These are phyloP conservation scores for Tieghemostelium lacteum DNA, from an alignment of 78 protist genomes.

Conservation along the genomic window DNA sequence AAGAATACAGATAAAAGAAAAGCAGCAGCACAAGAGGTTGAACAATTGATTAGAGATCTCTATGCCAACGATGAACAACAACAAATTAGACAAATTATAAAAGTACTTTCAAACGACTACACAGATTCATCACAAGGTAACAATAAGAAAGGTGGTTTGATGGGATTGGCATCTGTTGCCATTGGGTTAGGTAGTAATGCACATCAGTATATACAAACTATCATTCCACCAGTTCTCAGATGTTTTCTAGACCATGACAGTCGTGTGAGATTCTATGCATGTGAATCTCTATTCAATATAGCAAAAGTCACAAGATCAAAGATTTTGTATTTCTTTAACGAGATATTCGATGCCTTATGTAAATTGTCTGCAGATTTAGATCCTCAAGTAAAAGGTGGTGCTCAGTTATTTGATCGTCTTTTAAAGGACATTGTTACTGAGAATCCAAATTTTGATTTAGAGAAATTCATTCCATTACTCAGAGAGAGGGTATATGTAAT, in stretches of 20 bases:
- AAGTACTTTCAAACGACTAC: slow-evolving; percentile 36
- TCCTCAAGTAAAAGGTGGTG: slow-evolving; percentile 90
- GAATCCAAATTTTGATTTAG: slow-evolving; percentile 72
- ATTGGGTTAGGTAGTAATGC: slow-evolving; percentile 88
- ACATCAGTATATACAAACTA: slow-evolving; percentile 51
- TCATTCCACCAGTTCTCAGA: slow-evolving; percentile 90
- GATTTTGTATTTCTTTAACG: slow-evolving; percentile 88
- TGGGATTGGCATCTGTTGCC: slow-evolving; percentile 95
- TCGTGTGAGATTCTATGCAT: slow-evolving; percentile 96
- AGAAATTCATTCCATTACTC: slow-evolving; percentile 78
- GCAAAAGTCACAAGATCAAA: slow-evolving; percentile 90
- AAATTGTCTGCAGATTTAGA: slow-evolving; percentile 95
- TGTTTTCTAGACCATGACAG: slow-evolving; percentile 80
- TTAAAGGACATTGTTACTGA: slow-evolving; percentile 96
- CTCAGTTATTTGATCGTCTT: slow-evolving; percentile 93
- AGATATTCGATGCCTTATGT: slow-evolving; percentile 93
- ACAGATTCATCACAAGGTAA: slow-evolving; percentile 74
- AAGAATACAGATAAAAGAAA: slow-evolving; percentile 92
- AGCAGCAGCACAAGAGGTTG: slow-evolving; percentile 92
- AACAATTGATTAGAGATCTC: slow-evolving; percentile 78
- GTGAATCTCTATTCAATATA: slow-evolving; percentile 97
- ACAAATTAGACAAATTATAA: slow-evolving; percentile 44
- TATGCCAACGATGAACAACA: slow-evolving; percentile 6
- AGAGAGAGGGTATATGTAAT: slow-evolving; percentile 74
- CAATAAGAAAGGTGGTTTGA: slow-evolving; percentile 91